Percentiles rank a stretch among this genome's conserved stretches.
Evolutionary conservation across 768 basidiomycete genomes (phyloP).

Genomic region (Lentinula raphanica): DNA sequence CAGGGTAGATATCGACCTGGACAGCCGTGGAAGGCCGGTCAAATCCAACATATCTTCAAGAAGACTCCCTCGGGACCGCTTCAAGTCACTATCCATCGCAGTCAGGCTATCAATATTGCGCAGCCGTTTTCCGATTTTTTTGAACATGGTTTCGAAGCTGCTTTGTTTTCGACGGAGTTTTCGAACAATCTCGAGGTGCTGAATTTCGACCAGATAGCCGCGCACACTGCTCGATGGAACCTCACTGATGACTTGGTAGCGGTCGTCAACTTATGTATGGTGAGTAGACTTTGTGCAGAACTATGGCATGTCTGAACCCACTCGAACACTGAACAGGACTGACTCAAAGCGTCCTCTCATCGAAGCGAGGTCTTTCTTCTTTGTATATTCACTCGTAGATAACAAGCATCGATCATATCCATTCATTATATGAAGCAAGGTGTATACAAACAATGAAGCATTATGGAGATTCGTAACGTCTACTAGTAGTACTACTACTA

Average conservation of each 20-base stretch:
- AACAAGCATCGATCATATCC: too few species aligned
- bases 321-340: not conserved
- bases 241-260: not conserved
- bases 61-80: not conserved
- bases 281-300: not conserved
- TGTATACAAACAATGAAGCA: too few species aligned
- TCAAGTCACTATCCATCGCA: not conserved
- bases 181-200: not conserved
- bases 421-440: too few species aligned
- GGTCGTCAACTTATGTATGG: not conserved
- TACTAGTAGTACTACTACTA: too few species aligned
- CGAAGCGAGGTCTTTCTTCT: too few species aligned
- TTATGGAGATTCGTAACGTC: too few species aligned
- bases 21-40: not conserved
- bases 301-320: too few species aligned
- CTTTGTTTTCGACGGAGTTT: not conserved
- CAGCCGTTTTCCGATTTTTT: not conserved
- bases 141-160: not conserved
- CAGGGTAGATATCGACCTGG: not conserved
- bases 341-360: too few species aligned
- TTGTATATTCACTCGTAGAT: too few species aligned
- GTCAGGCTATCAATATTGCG: not conserved
- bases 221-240: not conserved
- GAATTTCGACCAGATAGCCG: not conserved
- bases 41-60: constrained; percentile 3